Percentiles rank a stretch among this genome's conserved stretches.
Evolutionary conservation across 2,329 filamentous ascomycete species (phyloP).

Genomic region (Apiospora rasikravindrae): DNA sequence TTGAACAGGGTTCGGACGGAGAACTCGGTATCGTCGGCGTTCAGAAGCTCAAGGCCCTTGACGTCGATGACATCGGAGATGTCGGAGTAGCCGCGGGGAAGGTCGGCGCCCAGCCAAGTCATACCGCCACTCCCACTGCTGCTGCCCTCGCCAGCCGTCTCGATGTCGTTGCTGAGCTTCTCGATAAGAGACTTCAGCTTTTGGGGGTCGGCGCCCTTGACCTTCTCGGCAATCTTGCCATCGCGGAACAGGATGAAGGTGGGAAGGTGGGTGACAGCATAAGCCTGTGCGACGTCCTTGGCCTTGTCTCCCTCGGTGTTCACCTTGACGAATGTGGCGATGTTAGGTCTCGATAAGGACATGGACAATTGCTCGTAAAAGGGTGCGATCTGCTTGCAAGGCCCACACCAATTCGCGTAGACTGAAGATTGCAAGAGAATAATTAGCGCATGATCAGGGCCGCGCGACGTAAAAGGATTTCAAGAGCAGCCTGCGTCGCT

Average conservation of each 20-base stretch:
- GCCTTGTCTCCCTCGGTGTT: conserved; percentile 73
- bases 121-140: conserved; percentile 48
- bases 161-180: conserved; percentile 72
- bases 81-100: conserved; percentile 83
- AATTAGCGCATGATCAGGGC: not conserved
- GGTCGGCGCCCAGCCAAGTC: conserved; percentile 74
- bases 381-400: conserved; percentile 84
- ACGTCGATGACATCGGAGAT: conserved; percentile 83
- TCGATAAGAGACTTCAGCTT: conserved; percentile 74
- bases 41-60: conserved; percentile 83
- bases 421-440: conserved; percentile 56
- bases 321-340: conserved; percentile 85
- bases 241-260: conserved; percentile 91
- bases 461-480: not conserved
- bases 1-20: conserved; percentile 77
- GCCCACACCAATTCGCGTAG: conserved; percentile 85
- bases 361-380: conserved; percentile 78
- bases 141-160: conserved; percentile 54
- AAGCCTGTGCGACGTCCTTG: conserved; percentile 73
- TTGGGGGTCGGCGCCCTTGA: conserved; percentile 75
- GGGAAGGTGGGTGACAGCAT: conserved; percentile 78
- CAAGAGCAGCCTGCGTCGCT: not conserved
- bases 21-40: conserved; percentile 74
- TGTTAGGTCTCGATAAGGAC: conserved; percentile 71
- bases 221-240: conserved; percentile 68